Percentiles rank a stretch among this genome's conserved stretches.
phyloP scores from a whole-genome alignment of 208 protist species.

The Leishmania aethiopica region DNA sequence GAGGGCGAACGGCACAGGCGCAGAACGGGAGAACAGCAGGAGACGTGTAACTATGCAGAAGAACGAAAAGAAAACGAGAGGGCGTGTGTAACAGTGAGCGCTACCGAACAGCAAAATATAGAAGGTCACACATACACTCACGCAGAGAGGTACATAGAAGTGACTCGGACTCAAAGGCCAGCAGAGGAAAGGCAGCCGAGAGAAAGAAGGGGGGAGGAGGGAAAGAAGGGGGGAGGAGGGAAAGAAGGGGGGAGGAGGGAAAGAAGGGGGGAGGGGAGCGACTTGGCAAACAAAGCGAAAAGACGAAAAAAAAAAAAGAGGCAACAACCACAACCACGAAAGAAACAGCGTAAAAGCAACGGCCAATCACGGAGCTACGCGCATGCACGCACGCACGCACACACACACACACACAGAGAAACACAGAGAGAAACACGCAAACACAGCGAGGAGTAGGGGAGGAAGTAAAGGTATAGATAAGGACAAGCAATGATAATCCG shows the following conservation, averaged over 20 bases:
- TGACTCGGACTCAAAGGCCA: neutral
- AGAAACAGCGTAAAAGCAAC: neutral
- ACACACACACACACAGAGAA: neutral
- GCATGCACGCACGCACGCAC: neutral
- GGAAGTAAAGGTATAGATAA: neutral
- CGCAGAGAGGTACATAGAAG: neutral
- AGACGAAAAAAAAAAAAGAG: neutral
- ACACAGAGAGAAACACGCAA: neutral
- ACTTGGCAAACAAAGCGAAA: neutral
- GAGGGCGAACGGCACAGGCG: neutral
- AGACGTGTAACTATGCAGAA: neutral
- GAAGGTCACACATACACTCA: neutral
- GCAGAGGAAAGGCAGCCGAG: neutral
- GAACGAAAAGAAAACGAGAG: neutral
- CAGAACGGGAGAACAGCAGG: neutral
- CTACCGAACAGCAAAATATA: neutral
- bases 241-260: neutral
- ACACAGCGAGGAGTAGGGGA: neutral
- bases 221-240: neutral
- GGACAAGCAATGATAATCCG: neutral
- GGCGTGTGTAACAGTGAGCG: neutral
- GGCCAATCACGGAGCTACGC: neutral
- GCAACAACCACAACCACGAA: neutral
- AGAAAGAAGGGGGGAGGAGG: neutral
- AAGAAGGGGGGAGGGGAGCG: neutral